Evolutionary conservation across 2,329 filamentous ascomycete species (phyloP).

Genomic region (Arthrinium phaeospermum): DNA sequence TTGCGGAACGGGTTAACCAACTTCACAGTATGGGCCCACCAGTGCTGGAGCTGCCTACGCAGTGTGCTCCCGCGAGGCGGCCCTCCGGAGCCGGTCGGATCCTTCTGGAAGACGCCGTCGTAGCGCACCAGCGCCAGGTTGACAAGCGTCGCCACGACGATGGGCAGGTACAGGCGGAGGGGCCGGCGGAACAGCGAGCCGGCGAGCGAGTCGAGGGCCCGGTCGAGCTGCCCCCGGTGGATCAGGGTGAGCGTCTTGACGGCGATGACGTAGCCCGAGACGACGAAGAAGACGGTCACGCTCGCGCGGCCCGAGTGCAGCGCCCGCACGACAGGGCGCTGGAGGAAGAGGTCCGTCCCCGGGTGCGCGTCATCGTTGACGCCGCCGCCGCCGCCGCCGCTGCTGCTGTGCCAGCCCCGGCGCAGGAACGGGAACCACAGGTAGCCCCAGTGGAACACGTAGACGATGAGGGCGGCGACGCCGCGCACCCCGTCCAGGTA

Average conservation of each 20-base stretch:
- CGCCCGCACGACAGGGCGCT: conserved; percentile 59
- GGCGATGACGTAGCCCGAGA: conserved; percentile 65
- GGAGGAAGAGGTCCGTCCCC: conserved; percentile 52
- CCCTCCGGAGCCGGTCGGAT: conserved; percentile 50
- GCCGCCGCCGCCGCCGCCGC: conserved; percentile 42
- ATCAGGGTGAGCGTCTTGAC: conserved; percentile 57
- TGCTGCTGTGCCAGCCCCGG: conserved; percentile 42
- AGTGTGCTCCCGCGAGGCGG: conserved; percentile 53
- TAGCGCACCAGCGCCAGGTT: conserved; percentile 50
- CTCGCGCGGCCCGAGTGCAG: conserved; percentile 61
- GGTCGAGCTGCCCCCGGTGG: conserved; percentile 41
- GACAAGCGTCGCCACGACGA: conserved; percentile 55
- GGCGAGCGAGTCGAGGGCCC: conserved; percentile 45
- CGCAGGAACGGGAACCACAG: conserved; percentile 55
- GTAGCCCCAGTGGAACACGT: conserved; percentile 63
- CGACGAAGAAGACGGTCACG: conserved; percentile 67
- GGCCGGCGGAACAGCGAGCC: conserved; percentile 57
- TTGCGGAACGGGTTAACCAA: conserved; percentile 51
- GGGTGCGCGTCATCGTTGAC: conserved; percentile 47
- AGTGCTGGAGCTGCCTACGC: conserved; percentile 51
- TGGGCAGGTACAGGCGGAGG: conserved; percentile 58
- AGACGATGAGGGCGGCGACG: conserved; percentile 60
- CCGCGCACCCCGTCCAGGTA: conserved; percentile 66
- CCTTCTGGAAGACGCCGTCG: conserved; percentile 54
- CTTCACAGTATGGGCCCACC: conserved; percentile 46